These are phyloP conservation scores for Lipomyces japonicus DNA, from an alignment of 805 yeast species.

Conservation along the genomic window DNA sequence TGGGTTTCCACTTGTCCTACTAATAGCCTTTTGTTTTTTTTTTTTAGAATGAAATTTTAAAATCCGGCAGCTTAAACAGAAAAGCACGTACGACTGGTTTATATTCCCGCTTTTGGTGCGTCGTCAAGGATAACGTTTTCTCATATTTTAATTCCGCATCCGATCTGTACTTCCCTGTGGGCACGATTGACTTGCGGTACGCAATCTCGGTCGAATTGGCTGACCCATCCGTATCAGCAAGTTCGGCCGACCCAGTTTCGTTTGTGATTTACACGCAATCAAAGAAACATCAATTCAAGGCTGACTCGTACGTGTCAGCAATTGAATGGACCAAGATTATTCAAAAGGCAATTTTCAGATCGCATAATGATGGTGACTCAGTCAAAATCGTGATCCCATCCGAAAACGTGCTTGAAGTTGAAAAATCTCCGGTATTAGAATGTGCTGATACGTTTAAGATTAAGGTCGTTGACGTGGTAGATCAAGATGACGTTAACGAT, in stretches of 20 bases:
- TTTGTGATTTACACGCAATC: constrained; percentile 52
- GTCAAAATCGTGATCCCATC: constrained; percentile 77
- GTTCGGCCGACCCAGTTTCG: constrained; percentile 41
- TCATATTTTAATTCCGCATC: constrained; percentile 66
- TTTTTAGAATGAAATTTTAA: constrained; percentile 34
- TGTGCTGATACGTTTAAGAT: constrained; percentile 54
- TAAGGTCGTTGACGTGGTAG: constrained; percentile 62
- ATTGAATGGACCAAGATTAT: constrained; percentile 73
- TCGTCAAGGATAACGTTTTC: constrained; percentile 63
- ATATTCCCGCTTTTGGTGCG: constrained; percentile 70
- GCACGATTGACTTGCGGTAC: constrained; percentile 66
- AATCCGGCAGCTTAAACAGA: constrained; percentile 51
- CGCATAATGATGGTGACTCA: constrained; percentile 64
- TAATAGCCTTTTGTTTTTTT: neutral
- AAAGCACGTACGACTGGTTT: constrained; percentile 40
- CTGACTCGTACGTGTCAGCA: constrained; percentile 71
- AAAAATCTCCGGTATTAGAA: constrained; percentile 54
- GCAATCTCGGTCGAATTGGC: constrained; percentile 59
- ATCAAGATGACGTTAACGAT: too few species aligned
- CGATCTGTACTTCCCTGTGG: constrained; percentile 77
- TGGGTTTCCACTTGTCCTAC: neutral
- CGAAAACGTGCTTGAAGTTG: constrained; percentile 59
- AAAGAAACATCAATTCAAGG: constrained; percentile 57
- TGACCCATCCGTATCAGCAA: constrained; percentile 25
- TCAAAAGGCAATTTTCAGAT: constrained; percentile 72